These are phyloP conservation scores for Umbelopsis sp. DNA, from an alignment of 192 early-diverging fungal genomes.

Conservation along the genomic window DNA sequence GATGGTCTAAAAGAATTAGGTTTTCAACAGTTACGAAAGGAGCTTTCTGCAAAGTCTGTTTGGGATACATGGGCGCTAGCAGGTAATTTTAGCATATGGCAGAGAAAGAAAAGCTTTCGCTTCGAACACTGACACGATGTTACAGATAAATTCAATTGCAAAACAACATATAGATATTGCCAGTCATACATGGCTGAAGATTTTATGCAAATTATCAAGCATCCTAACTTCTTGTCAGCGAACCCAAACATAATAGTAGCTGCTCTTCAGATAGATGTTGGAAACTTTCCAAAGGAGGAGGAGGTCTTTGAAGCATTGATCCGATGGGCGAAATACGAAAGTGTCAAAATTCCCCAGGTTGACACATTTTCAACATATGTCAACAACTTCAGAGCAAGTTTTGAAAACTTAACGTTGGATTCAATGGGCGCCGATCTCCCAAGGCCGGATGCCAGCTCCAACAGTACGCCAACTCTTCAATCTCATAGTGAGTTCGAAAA, in stretches of 20 bases:
- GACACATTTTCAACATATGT: no score
- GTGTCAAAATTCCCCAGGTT: no score
- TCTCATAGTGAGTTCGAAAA: no score
- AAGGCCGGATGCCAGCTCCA: not conserved
- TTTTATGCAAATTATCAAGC: conserved; percentile 23
- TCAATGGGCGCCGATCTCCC: not conserved
- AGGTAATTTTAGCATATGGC: conserved; percentile 22
- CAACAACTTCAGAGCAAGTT: not conserved
- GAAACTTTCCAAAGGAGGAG: conserved; percentile 32
- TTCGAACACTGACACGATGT: not conserved
- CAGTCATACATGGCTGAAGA: conserved; percentile 28
- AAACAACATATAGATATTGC: conserved; percentile 34
- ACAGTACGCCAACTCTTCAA: no score
- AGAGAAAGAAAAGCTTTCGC: not conserved
- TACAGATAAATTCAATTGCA: conserved; percentile 30
- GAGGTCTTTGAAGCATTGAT: conserved; percentile 34
- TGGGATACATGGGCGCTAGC: conserved; percentile 43
- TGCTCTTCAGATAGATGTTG: conserved; percentile 36
- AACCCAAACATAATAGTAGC: conserved; percentile 30
- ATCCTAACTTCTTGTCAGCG: conserved; percentile 30
- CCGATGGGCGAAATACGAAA: conserved; percentile 29
- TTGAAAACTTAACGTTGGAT: not conserved
- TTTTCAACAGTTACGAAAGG: conserved; percentile 32
- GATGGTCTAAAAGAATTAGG: conserved; percentile 28
- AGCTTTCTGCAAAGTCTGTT: conserved; percentile 30